Evolutionary conservation across 805 yeast genomes (phyloP).

Genomic region (Ogataea pini): DNA sequence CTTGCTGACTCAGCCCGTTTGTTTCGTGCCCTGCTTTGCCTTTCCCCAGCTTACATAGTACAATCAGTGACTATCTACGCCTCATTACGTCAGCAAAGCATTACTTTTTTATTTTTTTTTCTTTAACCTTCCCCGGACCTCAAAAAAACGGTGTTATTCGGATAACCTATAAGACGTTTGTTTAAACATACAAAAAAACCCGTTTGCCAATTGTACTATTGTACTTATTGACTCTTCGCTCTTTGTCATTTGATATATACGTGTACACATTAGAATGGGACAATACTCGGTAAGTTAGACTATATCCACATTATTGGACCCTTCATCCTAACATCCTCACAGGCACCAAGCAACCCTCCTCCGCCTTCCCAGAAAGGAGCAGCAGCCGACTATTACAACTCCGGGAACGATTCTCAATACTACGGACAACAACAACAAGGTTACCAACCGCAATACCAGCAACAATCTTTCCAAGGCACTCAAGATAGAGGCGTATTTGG

Average conservation of each 20-base stretch:
- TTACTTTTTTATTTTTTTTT: background rate
- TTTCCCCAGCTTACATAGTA: background rate
- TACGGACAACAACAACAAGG: slow-evolving; percentile 7
- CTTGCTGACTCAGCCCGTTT: background rate
- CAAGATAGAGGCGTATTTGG: slow-evolving; percentile 16
- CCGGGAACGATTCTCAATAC: slow-evolving; percentile 10
- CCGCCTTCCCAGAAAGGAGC: slow-evolving; percentile 14
- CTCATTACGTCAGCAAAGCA: background rate
- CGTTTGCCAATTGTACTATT: too few species aligned
- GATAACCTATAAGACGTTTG: too few species aligned
- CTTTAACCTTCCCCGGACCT: slow-evolving; percentile 4
- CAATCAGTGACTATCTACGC: slow-evolving; percentile 1
- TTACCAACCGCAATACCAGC: background rate
- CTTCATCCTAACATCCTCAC: background rate
- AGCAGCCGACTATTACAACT: slow-evolving; percentile 18
- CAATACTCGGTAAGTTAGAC: slow-evolving; percentile 18
- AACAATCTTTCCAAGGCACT: slow-evolving; percentile 10
- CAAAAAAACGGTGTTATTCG: slow-evolving; percentile 3
- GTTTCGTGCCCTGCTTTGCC: background rate
- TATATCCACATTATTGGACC: background rate
- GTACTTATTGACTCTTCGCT: too few species aligned
- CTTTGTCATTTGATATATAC: too few species aligned
- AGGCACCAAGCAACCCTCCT: slow-evolving; percentile 15
- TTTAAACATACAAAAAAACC: too few species aligned
- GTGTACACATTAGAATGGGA: too few species aligned